Conservation (phyloP, 306 rosid species). For the Medicago arabica region DNA sequence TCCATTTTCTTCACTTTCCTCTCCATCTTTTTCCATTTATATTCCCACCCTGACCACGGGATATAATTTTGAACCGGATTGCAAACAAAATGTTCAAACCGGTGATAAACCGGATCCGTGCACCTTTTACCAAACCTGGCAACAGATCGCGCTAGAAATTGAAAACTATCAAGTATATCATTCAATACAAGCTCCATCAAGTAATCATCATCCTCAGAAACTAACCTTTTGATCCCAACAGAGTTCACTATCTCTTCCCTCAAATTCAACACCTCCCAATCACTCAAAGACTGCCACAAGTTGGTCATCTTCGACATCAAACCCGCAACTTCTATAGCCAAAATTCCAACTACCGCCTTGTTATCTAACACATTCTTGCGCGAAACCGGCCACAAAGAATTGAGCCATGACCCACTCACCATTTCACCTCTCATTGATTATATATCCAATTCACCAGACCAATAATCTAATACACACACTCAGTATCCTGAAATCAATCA, state of each 20-base stretch:
- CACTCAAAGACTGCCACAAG: slow-evolving; percentile 82
- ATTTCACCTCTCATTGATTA: slow-evolving; percentile 62
- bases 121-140: slow-evolving; percentile 77
- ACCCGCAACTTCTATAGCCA: slow-evolving; percentile 72
- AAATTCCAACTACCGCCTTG: slow-evolving; percentile 68
- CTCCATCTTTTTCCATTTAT: slow-evolving; percentile 82
- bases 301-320: slow-evolving; percentile 77
- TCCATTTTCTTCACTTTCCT: slow-evolving; percentile 87
- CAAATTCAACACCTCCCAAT: slow-evolving; percentile 54
- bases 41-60: slow-evolving; percentile 79
- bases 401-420: slow-evolving; percentile 60
- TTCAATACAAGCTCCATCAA: slow-evolving; percentile 75
- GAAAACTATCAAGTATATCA: slow-evolving; percentile 73
- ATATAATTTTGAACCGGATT: slow-evolving; percentile 62
- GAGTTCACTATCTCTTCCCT: slow-evolving; percentile 67
- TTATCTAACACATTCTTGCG: slow-evolving; percentile 61
- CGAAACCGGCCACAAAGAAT: slow-evolving; percentile 61
- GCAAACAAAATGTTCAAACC: slow-evolving; percentile 58
- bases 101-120: slow-evolving; percentile 68
- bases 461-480: slow-evolving; percentile 33
- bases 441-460: slow-evolving; percentile 34
- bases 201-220: slow-evolving; percentile 65
- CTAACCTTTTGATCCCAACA: slow-evolving; percentile 64
- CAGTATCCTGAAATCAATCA: slow-evolving; percentile 48
- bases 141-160: slow-evolving; percentile 63